Evolutionary conservation across 2,329 filamentous ascomycete species (phyloP), one percentile per base, ranked within the genome.

Genomic region (Cladophialophora exuberans): DNA sequence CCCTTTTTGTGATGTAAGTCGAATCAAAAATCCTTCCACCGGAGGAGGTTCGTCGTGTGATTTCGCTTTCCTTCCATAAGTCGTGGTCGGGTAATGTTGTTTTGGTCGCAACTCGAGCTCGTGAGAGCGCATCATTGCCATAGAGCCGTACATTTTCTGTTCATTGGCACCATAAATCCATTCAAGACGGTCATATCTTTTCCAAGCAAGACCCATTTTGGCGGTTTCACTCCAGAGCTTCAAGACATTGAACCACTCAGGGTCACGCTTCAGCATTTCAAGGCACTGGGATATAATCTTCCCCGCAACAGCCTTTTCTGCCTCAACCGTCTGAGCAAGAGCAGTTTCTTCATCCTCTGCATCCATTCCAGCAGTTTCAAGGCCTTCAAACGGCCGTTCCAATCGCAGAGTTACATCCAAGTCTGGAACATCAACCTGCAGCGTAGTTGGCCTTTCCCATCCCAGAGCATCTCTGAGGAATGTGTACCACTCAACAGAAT

Each of bases 401-500:
- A 87, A 76, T 20, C 77, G 71, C 23, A 88, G 69, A 25, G 76
- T 81, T 23, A 87, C 75, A 43, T 77, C 80, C 43, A 88, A 73
- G 64, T 87, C 83, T 1, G 85, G 85, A 9, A 87, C 80, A 56
- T 81, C 78, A 61, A 88, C 78, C 50, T 83, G 77, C 7, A 88
- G 72, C 26, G 78, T 79, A 31, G 75, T 73, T 3, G 82, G 76
- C 50, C 82, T 77, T 41, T 77, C 74, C 77, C 79, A 82, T 31
- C 85, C 85, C 17, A 87, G 71, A 6, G 80, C 73, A 48, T 82
- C 80, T 10, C 79, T 75, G 11, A 88, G 72, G 60, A 87, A 87
- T 0, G 84, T 86, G 65, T 84, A 87, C 85, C 85, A 88, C 66
- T 88, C 85, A 7, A 85, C 80, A 5, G 83, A 81, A 62, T 81